Percentiles rank a stretch among this genome's conserved stretches.
phyloP scores from a whole-genome alignment of 306 rosid species.

The Dalbergia oliveri region DNA sequence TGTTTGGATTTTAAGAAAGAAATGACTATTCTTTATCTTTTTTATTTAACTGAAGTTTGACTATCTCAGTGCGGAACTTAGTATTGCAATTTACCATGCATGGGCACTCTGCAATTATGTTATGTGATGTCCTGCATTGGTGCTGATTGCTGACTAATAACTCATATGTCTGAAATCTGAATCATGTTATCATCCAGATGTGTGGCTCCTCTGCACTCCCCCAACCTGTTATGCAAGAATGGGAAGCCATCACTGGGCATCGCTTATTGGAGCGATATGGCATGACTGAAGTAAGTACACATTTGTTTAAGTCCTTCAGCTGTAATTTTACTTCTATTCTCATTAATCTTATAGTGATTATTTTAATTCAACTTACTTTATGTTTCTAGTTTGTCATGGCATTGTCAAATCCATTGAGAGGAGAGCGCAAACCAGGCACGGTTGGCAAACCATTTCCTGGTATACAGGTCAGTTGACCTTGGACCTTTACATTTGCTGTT shows the following conservation, averaged over 20 bases:
- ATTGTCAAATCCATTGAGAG: constrained; percentile 90
- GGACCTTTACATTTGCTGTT: constrained; percentile 19
- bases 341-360: constrained; percentile 3
- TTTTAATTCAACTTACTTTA: constrained; percentile 42
- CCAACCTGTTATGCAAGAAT: constrained; percentile 85
- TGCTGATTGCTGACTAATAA: constrained; percentile 33
- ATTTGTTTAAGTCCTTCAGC: constrained; percentile 37
- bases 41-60: constrained; percentile 7
- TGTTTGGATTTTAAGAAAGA: constrained; percentile 21
- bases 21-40: neutral
- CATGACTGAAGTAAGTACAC: constrained; percentile 87
- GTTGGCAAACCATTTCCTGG: constrained; percentile 97
- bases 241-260: constrained; percentile 91
- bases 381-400: constrained; percentile 92
- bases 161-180: constrained; percentile 20
- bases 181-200: constrained; percentile 64
- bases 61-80: constrained; percentile 2
- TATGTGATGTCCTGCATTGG: neutral
- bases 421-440: constrained; percentile 86
- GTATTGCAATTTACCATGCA: constrained; percentile 32
- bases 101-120: constrained; percentile 19
- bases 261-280: constrained; percentile 93
- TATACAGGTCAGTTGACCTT: constrained; percentile 73
- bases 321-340: constrained; percentile 28
- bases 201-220: constrained; percentile 99